Base-by-base conservation (phyloP, 306 rosid genomes). In the Carpinus viminea region DNA sequence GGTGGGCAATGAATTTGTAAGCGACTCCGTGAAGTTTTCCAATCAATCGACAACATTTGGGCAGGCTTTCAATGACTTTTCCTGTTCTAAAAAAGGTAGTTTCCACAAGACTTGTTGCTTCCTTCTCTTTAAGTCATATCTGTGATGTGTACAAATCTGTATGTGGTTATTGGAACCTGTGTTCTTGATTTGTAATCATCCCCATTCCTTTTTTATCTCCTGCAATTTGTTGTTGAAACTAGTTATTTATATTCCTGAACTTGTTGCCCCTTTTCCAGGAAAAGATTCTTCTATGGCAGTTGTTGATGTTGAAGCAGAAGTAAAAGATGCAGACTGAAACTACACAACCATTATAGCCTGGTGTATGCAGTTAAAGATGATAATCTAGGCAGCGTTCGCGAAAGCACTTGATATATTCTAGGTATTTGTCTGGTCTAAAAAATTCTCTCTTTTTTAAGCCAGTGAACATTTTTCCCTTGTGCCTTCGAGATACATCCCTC, bases 231-330 rank as follows among this genome's bases (percentile, higher is more conserved):
- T 59, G 12, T 0, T 61, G 8, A 8, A 26, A 24, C 21, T 43
- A 47, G n/a, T 55, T 66, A 12, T 10, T 45, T 60, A 13, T 62
- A 21, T 73, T 21, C n/a, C 12, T 55, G 43, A 59, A 20, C 20
- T 70, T 82, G 53, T 60, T 68, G 55, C 24, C 57, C n/a, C 68
- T n/a, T 12, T 80, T 78, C 28, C 86, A 95, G 99, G 87, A 64
- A 88, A 90, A 78, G 85, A 90, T 80, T 87, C 94, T 47, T 74
- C 91, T 55, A 80, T 34, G 8, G 89, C 88, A 46, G 89, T 95
- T 73, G 91, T 88, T 55, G 99, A 95, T 80, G 80, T 95, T 76
- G 99, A 95, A 91, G 99, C 98, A 41, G 98, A 95, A 78, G 73
- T 95, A 43, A 91, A 87, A 81, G 99, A 95, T 80, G 99, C 85